Conservation (phyloP, 129 eudicot genomes). For the Solidago caesia region DNA sequence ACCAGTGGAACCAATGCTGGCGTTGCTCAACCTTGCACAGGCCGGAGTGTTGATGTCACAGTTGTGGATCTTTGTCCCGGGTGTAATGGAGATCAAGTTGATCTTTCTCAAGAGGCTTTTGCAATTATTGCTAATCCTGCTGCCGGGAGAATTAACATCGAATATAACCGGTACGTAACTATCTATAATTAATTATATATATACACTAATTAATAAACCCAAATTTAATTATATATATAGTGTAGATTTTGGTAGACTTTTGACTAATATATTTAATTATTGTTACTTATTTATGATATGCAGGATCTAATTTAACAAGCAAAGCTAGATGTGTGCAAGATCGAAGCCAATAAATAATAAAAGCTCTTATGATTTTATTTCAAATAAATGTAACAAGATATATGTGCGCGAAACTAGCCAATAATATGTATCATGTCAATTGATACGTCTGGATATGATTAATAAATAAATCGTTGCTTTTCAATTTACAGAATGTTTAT, state of each 20-base stretch:
- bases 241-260: neutral
- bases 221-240: neutral
- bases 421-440: no score
- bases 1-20: constrained; percentile 5
- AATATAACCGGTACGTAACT: constrained; percentile 27
- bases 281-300: neutral
- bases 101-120: constrained; percentile 51
- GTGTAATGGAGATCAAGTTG: constrained; percentile 36
- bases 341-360: no score
- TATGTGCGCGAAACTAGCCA: no score
- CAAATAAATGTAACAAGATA: no score
- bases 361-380: no score
- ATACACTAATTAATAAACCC: neutral
- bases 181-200: no score
- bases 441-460: no score
- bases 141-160: constrained; percentile 44
- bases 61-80: constrained; percentile 59
- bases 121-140: constrained; percentile 39
- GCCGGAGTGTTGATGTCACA: constrained; percentile 34
- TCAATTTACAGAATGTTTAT: no score
- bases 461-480: no score
- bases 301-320: constrained; percentile 19
- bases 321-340: neutral
- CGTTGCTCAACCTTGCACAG: constrained; percentile 16
- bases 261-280: neutral